A percentile compares a stretch with the other conserved stretches of the same genome.
Conservation (phyloP, 208 protist genomes). For the Angomonas desouzai region DNA sequence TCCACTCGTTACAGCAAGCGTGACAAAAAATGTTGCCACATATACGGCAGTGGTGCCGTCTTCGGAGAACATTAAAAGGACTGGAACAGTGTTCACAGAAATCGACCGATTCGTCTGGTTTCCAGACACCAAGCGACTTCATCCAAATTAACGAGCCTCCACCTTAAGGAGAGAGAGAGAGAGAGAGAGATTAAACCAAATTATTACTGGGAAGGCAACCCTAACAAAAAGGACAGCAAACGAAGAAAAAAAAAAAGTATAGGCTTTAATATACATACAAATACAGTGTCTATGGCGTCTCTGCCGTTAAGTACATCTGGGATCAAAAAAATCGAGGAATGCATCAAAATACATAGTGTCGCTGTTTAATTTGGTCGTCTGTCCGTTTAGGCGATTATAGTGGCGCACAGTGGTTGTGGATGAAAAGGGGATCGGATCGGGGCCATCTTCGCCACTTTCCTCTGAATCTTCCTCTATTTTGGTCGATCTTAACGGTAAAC, state of each 20-base stretch:
- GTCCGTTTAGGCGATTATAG: neutral
- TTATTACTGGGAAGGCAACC: neutral
- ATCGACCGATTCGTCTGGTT: neutral
- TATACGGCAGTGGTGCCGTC: slow-evolving; percentile 35
- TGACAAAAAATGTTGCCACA: slow-evolving; percentile 45
- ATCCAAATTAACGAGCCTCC: too few relatives aligned
- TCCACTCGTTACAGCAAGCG: slow-evolving; percentile 25
- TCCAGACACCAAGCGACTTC: neutral
- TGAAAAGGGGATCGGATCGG: neutral
- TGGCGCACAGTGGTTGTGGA: neutral
- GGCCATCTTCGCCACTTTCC: neutral
- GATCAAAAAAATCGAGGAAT: neutral
- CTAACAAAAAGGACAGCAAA: neutral
- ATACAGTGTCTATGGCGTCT: neutral
- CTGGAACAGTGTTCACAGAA: slow-evolving; percentile 29
- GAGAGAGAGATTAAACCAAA: neutral
- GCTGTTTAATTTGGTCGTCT: neutral
- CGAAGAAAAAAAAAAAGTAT: neutral
- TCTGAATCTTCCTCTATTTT: neutral
- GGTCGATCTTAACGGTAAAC: neutral
- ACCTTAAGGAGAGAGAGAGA: too few relatives aligned
- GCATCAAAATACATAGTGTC: slow-evolving; percentile 1
- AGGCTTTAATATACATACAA: neutral
- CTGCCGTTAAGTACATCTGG: neutral
- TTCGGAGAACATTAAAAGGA: slow-evolving; percentile 24